These are phyloP conservation scores for Phialophora verrucosa DNA, from an alignment of 2,329 filamentous ascomycete genomes.

Conservation along the genomic window DNA sequence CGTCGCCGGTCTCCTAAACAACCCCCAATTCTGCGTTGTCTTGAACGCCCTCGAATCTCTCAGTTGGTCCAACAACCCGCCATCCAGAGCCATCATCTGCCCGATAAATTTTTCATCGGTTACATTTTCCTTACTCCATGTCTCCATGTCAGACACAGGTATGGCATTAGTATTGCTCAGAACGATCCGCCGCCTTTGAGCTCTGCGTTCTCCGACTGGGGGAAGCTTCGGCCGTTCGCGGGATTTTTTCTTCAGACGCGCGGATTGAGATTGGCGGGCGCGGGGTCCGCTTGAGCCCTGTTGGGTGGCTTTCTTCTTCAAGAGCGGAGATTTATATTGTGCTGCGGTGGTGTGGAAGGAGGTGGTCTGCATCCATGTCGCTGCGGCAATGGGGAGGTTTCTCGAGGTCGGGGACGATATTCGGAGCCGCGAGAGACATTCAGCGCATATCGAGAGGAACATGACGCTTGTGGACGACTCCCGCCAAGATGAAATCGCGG, in stretches of 20 bases:
- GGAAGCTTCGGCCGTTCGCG: constrained; percentile 61
- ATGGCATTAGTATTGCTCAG: constrained; percentile 94
- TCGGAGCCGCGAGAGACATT: constrained; percentile 34
- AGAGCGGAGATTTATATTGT: constrained; percentile 48
- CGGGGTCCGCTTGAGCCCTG: constrained; percentile 3
- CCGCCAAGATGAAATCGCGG: neutral
- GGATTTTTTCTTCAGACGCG: constrained; percentile 54
- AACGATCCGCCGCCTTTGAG: constrained; percentile 83
- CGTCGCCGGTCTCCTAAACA: constrained; percentile 82
- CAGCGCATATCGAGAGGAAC: constrained; percentile 34
- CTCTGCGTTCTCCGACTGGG: constrained; percentile 80
- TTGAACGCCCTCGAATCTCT: constrained; percentile 90
- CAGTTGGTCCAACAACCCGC: constrained; percentile 75
- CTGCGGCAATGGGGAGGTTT: constrained; percentile 1
- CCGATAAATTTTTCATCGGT: constrained; percentile 63
- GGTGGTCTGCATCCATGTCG: constrained; percentile 23
- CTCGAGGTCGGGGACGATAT: constrained; percentile 16
- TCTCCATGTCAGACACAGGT: constrained; percentile 70
- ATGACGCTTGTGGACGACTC: constrained; percentile 11
- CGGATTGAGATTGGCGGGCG: constrained; percentile 43
- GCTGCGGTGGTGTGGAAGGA: constrained; percentile 54
- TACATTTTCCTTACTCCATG: constrained; percentile 64
- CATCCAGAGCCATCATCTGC: constrained; percentile 69
- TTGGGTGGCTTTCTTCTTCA: constrained; percentile 50
- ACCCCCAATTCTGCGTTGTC: constrained; percentile 80